Base-by-base conservation (phyloP, 441 rosid species). In the Pelargonium cotyledonis region DNA sequence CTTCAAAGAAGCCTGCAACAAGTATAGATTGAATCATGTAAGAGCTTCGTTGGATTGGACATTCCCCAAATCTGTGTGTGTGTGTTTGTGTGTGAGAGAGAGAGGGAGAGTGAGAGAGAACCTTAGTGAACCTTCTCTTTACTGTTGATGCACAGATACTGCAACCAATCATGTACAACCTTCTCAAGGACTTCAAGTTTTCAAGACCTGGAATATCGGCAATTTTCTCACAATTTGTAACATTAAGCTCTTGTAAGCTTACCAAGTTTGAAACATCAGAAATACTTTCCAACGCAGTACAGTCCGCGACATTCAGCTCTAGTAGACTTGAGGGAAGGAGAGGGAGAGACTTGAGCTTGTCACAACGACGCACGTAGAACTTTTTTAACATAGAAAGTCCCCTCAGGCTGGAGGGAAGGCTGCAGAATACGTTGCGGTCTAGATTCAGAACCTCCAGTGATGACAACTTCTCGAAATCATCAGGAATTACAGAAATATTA, bases 81-180 rank as follows among this genome's bases (percentile, higher is more conserved):
- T 44, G 12, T 11, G 47, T 11, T 14, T 53, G 9, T 31, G 60
- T n/a, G 29, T 44, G 38, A 46, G 38, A 16, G 47, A 14, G 44
- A 38, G 63, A 68, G 62, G 29, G 12, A 60, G 67, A 61, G 31
- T 67, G 9, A 2, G 41, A 38, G 60, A 70, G 49, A 57, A 89
- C 94, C 89, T 88, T 84, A 4, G 91, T 83, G 11, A 85, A 83
- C 66, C 83, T 85, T 66, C 71, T 69, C 81, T 75, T 82, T 0
- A 78, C 84, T 11, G 6, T 66, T 0, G 7, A 2, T 55, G 76
- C 79, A 74, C 86, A 84, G 9, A 76, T 18, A n/a, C 31, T 75
- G 78, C 96, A 88, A 0, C 85, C 80, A 38, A 72, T 78, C 87
- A 90, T 70, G 81, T 77, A 80, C 69, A 90, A 75, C 44, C 76